phyloP scores from a whole-genome alignment of 2,329 filamentous ascomycete species.

The Xylariaceae sp. region DNA sequence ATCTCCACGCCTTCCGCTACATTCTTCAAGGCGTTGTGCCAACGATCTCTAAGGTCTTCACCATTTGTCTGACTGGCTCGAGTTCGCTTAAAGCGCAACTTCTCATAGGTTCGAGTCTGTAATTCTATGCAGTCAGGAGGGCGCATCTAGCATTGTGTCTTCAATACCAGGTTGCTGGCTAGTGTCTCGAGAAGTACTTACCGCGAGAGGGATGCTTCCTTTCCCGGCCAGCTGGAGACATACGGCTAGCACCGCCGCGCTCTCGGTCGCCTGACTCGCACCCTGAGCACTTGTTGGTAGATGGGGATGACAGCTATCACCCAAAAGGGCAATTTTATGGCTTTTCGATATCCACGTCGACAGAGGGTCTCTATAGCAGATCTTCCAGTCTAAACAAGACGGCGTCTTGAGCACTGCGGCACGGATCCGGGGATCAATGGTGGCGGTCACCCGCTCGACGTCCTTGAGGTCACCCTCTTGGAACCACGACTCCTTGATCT shows the following conservation, averaged over 20 bases:
- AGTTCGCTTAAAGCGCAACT: conserved; percentile 35
- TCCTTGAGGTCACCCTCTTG: conserved; percentile 42
- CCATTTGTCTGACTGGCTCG: conserved; percentile 39
- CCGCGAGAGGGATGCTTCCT: conserved; percentile 34
- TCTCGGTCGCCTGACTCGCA: conserved; percentile 50
- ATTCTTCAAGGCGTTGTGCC: conserved; percentile 39
- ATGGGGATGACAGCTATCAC: conserved; percentile 51
- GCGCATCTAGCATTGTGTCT: no score
- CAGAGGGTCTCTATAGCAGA: conserved; percentile 49
- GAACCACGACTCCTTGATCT: conserved; percentile 44
- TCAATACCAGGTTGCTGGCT: no score
- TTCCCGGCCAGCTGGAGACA: conserved; percentile 40
- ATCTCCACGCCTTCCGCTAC: conserved; percentile 37
- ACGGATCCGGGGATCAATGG: conserved; percentile 40
- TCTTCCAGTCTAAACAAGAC: conserved; percentile 48
- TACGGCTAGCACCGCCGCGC: conserved; percentile 40
- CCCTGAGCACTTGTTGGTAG: conserved; percentile 50
- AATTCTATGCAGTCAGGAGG: no score
- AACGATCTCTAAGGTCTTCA: conserved; percentile 38
- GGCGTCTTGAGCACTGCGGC: conserved; percentile 42
- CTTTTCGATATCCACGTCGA: conserved; percentile 48
- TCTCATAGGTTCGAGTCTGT: conserved; percentile 38
- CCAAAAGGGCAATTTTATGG: conserved; percentile 45
- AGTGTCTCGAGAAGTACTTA: conserved; percentile 14
- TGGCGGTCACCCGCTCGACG: conserved; percentile 31